phyloP scores from a whole-genome alignment of 1,139 yeast genomes.

The Pichia sp. region DNA sequence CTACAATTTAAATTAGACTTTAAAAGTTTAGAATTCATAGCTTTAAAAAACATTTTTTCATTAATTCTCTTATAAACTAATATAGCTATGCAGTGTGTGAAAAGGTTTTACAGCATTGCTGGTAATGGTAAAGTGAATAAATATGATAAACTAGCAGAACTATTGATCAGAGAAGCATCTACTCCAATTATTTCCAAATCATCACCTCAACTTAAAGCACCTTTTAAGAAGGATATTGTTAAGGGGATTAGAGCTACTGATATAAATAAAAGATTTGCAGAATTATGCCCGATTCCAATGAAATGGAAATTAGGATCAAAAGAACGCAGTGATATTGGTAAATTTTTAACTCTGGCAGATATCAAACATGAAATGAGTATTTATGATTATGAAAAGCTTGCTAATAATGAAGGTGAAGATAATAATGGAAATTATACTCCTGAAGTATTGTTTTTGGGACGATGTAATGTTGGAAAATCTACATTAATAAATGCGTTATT shows the following conservation, averaged over 20 bases:
- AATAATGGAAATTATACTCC: constrained; percentile 35
- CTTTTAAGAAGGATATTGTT: background rate
- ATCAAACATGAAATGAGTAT: background rate
- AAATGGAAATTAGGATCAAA: constrained; percentile 34
- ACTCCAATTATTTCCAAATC: no score
- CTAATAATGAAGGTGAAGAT: no score
- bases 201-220: no score
- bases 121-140: background rate
- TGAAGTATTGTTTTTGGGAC: constrained; percentile 68
- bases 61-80: no score
- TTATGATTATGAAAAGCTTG: background rate
- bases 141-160: background rate
- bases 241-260: background rate
- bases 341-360: background rate
- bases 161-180: background rate
- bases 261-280: background rate
- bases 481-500: constrained; percentile 56
- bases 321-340: background rate
- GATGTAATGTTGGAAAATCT: constrained; percentile 83
- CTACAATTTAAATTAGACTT: no score
- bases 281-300: background rate
- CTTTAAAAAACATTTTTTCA: no score
- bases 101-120: background rate
- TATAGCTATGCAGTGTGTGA: background rate
- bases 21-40: no score